phyloP scores from a whole-genome alignment of 305 asterid species.

The Solanum hybrid region DNA sequence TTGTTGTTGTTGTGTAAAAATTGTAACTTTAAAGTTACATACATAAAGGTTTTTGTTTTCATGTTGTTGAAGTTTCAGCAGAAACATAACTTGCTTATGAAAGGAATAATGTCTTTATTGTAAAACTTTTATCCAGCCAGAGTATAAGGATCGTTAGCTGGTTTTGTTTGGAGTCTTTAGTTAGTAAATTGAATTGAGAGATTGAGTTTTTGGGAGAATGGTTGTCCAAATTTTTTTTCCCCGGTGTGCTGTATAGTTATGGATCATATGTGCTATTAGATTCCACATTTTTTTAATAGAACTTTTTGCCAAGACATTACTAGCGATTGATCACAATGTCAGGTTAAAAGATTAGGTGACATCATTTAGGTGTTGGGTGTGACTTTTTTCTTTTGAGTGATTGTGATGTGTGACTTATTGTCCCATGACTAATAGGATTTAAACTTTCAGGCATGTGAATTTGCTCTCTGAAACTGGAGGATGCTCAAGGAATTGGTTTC shows the following conservation, averaged over 20 bases:
- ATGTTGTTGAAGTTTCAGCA: not conserved
- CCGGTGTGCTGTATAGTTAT: not conserved
- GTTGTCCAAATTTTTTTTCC: not conserved
- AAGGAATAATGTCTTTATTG: not conserved
- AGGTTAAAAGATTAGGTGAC: not conserved
- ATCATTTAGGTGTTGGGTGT: not conserved
- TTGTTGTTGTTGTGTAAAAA: not conserved
- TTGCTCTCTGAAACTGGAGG: constrained; percentile 7
- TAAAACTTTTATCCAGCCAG: not conserved
- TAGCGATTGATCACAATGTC: not conserved
- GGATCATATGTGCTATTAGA: not conserved
- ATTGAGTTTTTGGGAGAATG: not conserved
- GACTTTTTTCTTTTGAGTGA: not conserved
- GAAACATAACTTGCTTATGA: not conserved
- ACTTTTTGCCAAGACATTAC: not conserved
- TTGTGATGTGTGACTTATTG: not conserved
- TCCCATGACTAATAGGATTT: not conserved
- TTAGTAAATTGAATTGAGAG: not conserved
- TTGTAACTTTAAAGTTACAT: not conserved
- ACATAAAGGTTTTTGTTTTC: not conserved
- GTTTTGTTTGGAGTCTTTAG: not conserved
- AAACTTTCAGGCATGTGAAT: not conserved
- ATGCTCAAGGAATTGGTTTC: constrained; percentile 34
- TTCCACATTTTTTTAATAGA: not conserved
- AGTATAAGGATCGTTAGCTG: not conserved